Base-by-base conservation (phyloP, 192 early-diverging fungal genomes). In the Mortierella alpina region DNA sequence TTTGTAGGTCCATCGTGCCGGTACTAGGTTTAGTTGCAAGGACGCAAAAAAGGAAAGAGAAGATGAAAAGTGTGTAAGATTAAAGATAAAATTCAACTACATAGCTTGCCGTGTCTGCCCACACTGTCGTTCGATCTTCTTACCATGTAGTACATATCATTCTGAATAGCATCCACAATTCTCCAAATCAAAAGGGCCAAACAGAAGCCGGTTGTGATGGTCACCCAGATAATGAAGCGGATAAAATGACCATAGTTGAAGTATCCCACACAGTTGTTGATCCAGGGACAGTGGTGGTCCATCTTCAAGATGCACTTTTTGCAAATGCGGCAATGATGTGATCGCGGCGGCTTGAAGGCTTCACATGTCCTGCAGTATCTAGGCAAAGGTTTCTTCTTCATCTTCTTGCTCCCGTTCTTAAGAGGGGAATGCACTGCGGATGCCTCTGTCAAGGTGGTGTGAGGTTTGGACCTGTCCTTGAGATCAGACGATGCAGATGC, bases 251-350 rank as follows among this genome's bases (percentile, higher is more conserved):
- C 75, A 71, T 90, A 86, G 84, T 95, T 91, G 65, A 70, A 78
- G 86, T 92, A 84, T 39, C 93, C 92, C 64, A 98, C 85, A 79
- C 95, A 96, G 83, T 96, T 91, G 82, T 91, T 88, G 63, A 96
- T 90, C 95, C 96, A 99, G 5, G 96, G 96, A 54, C 94, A 95
- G 73, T 95, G 94, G 75, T 95, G 94, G 66, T 95, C 94, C 92
- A 95, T 93, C 70, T 90, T 93, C 42, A 95, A 86, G 51, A 94
- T 90, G 84, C 94, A 95, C n/a, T 84, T 86, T 59, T 90, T 86
- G 75, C 94, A 95, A 22, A 88, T 82, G 8, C 87, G 75, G 74
- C 94, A 95, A 76, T 95, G 94, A 83, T 94, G 93, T 20, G 92
- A 75, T 62, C 94, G 86, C 8, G 93, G 92, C 40, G 94, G 94